A percentile compares a stretch with the other conserved stretches of the same genome.
These are phyloP conservation scores for Wallacemonas sp. DNA, from an alignment of 208 protist species.

Conservation along the genomic window DNA sequence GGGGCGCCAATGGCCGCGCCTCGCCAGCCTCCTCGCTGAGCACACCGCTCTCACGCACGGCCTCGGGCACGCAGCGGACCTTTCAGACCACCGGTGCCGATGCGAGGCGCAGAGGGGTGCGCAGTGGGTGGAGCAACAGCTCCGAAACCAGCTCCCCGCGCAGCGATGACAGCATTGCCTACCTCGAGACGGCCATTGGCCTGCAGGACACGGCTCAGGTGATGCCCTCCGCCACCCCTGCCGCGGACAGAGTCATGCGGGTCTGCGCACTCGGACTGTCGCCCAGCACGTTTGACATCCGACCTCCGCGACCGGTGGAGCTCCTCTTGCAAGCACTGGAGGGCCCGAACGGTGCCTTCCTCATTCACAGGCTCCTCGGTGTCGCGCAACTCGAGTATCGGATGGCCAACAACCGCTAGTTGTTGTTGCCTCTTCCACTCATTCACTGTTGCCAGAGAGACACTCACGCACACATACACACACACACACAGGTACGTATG, in stretches of 20 bases:
- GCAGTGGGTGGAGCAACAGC: no score
- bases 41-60: neutral
- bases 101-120: no score
- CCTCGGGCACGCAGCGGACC: no score
- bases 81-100: no score
- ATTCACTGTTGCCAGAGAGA: no score
- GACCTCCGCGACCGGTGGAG: neutral
- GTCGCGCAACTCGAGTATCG: constrained; percentile 4
- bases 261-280: neutral
- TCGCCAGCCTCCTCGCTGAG: neutral
- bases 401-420: constrained; percentile 8
- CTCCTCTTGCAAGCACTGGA: constrained; percentile 1
- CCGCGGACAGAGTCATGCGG: neutral
- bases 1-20: no score
- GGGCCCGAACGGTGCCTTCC: neutral
- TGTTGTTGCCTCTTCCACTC: neutral
- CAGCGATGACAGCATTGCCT: constrained; percentile 13
- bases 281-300: neutral
- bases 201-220: neutral
- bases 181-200: neutral
- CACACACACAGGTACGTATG: no score
- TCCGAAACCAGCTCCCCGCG: neutral
- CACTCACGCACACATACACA: no score
- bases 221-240: neutral
- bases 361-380: neutral